These are phyloP conservation scores for Colletotrichum brevisporum DNA, from an alignment of 2,329 filamentous ascomycete genomes.

Conservation along the genomic window DNA sequence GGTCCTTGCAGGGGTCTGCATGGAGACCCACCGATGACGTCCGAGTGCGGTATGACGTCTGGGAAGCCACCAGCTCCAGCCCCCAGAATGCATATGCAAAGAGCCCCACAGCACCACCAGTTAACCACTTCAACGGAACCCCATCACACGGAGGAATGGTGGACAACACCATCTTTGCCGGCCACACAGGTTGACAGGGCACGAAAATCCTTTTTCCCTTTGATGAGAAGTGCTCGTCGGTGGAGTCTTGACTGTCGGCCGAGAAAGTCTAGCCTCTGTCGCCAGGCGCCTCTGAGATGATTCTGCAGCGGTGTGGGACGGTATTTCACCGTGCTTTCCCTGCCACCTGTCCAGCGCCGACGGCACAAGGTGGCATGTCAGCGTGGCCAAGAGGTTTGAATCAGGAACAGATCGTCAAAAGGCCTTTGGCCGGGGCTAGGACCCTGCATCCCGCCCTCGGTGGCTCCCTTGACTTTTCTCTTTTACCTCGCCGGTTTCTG, in stretches of 20 bases:
- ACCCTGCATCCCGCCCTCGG: constrained; percentile 29
- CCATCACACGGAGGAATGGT: constrained; percentile 16
- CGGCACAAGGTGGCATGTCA: constrained; percentile 16
- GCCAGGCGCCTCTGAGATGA: constrained; percentile 16
- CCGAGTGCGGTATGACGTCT: constrained; percentile 38
- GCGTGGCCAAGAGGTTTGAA: constrained; percentile 29
- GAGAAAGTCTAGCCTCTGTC: constrained; percentile 38
- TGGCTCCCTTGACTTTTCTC: constrained; percentile 15
- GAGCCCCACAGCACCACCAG: constrained; percentile 28
- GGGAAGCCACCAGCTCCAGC: constrained; percentile 21
- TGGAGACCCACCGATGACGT: constrained; percentile 38
- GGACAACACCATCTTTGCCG: constrained; percentile 12
- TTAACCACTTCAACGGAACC: constrained; percentile 35
- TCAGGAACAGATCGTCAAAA: constrained; percentile 35
- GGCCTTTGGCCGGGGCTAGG: constrained; percentile 20
- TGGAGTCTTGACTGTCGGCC: constrained; percentile 27
- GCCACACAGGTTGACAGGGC: constrained; percentile 10
- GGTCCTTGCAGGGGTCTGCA: constrained; percentile 34
- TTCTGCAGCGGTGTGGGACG: constrained; percentile 38
- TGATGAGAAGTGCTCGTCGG: constrained; percentile 13
- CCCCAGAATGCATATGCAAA: constrained; percentile 38
- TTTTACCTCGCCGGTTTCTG: constrained; percentile 5
- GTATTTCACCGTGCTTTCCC: constrained; percentile 27
- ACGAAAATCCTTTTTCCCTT: constrained; percentile 25
- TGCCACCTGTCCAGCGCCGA: constrained; percentile 14